Conservation (phyloP, 768 basidiomycete genomes). For the Pisolithus marmoratus region DNA sequence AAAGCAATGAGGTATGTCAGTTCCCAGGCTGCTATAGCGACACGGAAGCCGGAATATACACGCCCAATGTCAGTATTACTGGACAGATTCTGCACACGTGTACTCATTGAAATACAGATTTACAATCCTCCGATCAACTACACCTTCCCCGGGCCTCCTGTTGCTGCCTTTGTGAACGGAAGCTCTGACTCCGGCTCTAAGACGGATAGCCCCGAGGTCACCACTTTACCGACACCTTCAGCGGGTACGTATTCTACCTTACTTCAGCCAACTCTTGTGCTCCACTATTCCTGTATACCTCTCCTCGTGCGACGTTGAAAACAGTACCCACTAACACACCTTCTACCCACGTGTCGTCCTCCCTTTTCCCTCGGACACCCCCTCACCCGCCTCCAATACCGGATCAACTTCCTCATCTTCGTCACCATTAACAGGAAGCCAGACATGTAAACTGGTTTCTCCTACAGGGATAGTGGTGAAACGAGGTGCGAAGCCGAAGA, state of each 20-base stretch:
- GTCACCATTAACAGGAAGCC: too few relatives aligned
- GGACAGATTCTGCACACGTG: background rate
- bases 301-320: slow-evolving; percentile 17
- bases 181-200: slow-evolving; percentile 14
- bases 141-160: slow-evolving; percentile 47
- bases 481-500: too few relatives aligned
- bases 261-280: background rate
- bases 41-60: slow-evolving; percentile 63
- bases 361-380: slow-evolving; percentile 1
- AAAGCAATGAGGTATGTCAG: slow-evolving; percentile 37
- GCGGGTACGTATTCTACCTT: slow-evolving; percentile 11
- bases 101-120: slow-evolving; percentile 13
- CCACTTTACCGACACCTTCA: slow-evolving; percentile 12
- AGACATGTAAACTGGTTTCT: too few relatives aligned
- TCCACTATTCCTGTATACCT: background rate
- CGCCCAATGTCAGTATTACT: slow-evolving; percentile 32
- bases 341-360: slow-evolving; percentile 8
- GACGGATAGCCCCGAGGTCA: slow-evolving; percentile 8
- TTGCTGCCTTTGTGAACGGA: slow-evolving; percentile 37
- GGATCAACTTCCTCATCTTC: background rate
- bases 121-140: slow-evolving; percentile 34
- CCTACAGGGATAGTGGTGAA: too few relatives aligned
- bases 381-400: background rate
- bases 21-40: slow-evolving; percentile 72
- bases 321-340: slow-evolving; percentile 22